Conservation (phyloP, 1,284 basidiomycete species). For the Neotropicomus parvogracilis region DNA sequence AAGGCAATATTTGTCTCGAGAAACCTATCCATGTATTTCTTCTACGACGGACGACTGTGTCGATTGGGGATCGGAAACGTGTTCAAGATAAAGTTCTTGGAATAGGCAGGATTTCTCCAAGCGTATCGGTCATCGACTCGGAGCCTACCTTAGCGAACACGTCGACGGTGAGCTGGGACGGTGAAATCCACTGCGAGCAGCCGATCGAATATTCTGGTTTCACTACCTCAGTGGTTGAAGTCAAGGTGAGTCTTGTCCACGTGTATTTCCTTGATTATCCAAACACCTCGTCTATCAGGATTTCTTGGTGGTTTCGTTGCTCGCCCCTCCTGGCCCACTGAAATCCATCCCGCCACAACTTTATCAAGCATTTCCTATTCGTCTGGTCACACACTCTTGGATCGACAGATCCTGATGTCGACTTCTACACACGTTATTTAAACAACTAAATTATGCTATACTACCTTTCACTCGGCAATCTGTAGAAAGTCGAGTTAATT, state of each 20-base stretch:
- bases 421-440: conserved; percentile 15
- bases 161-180: conserved; percentile 40
- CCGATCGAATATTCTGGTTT: conserved; percentile 40
- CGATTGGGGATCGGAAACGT: conserved; percentile 5
- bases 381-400: conserved; percentile 50
- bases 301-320: conserved; percentile 44
- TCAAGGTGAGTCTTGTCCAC: conserved; percentile 25
- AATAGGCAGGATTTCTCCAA: conserved; percentile 20
- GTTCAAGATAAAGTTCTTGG: conserved; percentile 29
- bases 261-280: conserved; percentile 1
- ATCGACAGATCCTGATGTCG: conserved; percentile 29
- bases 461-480: no score
- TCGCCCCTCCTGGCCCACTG: conserved; percentile 30
- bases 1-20: conserved; percentile 22
- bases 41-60: conserved; percentile 31
- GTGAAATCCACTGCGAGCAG: conserved; percentile 36
- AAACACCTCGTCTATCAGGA: conserved; percentile 40
- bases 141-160: conserved; percentile 8
- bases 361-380: conserved; percentile 46
- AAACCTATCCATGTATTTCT: conserved; percentile 29
- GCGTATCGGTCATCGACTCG: conserved; percentile 17
- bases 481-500: no score
- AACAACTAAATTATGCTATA: conserved; percentile 21
- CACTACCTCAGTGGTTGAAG: conserved; percentile 32
- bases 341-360: conserved; percentile 34